Percentiles rank a stretch among this genome's conserved stretches.
Evolutionary conservation across 306 rosid genomes (phyloP).

Genomic region (Ormosia semicastrata): DNA sequence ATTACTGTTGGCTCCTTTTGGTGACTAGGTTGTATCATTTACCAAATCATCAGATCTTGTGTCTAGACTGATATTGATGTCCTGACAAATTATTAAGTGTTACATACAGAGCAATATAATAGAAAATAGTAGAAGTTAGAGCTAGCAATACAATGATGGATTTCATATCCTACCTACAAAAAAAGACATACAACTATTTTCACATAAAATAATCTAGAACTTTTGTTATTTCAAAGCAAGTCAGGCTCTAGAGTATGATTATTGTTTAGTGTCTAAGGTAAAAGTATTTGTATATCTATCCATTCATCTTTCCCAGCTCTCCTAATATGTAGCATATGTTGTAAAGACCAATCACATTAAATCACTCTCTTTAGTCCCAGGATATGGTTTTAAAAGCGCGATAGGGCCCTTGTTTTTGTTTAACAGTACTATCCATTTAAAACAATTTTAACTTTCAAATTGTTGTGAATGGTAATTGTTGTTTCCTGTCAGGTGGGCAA

Average conservation of each 20-base stretch:
- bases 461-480: neutral
- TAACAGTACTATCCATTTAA: neutral
- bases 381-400: neutral
- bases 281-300: neutral
- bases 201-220: neutral
- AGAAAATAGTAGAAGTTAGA: neutral
- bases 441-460: too few species aligned
- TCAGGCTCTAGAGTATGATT: neutral
- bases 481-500: neutral
- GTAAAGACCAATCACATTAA: neutral
- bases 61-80: constrained; percentile 69
- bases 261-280: neutral
- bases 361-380: neutral
- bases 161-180: neutral
- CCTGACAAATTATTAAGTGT: constrained; percentile 45
- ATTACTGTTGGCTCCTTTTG: too few species aligned
- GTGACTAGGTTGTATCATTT: too few species aligned
- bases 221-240: neutral
- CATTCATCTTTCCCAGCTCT: neutral
- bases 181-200: neutral
- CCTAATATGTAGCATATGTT: neutral
- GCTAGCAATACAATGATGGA: neutral
- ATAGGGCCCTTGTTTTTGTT: neutral
- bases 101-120: constrained; percentile 5
- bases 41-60: constrained; percentile 49